phyloP scores from a whole-genome alignment of 192 early-diverging fungal genomes.

The Entophlyctis luteolus region DNA sequence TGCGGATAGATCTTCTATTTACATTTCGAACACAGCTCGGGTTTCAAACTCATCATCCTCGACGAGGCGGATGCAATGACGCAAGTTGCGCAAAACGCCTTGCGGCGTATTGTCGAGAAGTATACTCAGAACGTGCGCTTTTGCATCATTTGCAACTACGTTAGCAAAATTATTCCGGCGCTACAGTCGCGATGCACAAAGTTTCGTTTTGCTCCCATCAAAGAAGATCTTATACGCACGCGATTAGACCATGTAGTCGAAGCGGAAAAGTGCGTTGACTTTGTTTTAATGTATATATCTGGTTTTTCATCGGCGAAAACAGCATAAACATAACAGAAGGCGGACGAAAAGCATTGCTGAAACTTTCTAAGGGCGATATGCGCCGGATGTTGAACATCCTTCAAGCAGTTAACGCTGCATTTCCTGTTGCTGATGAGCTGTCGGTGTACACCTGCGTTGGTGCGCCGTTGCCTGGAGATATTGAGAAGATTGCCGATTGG shows the following conservation, averaged over 20 bases:
- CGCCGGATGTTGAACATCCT: conserved; percentile 91
- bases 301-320: neutral
- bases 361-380: conserved; percentile 94
- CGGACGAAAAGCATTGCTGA: conserved; percentile 76
- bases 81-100: conserved; percentile 80
- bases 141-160: conserved; percentile 99
- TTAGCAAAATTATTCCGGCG: conserved; percentile 94
- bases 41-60: conserved; percentile 93
- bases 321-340: conserved; percentile 77
- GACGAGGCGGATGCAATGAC: conserved; percentile 99
- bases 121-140: conserved; percentile 97
- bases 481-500: conserved; percentile 67
- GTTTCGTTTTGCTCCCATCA: conserved; percentile 90
- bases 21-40: conserved; percentile 47
- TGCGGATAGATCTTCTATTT: neutral
- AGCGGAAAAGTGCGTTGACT: conserved; percentile 14
- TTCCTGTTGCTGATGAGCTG: conserved; percentile 66
- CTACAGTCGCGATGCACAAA: conserved; percentile 97
- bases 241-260: conserved; percentile 56
- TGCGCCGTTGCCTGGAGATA: conserved; percentile 81
- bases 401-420: conserved; percentile 85
- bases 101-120: conserved; percentile 94
- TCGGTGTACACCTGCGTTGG: conserved; percentile 91
- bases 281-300: neutral
- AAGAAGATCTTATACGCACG: conserved; percentile 69